Evolutionary conservation across 1,284 basidiomycete species (phyloP).

Genomic region (Tetrapyrgos nigripes): DNA sequence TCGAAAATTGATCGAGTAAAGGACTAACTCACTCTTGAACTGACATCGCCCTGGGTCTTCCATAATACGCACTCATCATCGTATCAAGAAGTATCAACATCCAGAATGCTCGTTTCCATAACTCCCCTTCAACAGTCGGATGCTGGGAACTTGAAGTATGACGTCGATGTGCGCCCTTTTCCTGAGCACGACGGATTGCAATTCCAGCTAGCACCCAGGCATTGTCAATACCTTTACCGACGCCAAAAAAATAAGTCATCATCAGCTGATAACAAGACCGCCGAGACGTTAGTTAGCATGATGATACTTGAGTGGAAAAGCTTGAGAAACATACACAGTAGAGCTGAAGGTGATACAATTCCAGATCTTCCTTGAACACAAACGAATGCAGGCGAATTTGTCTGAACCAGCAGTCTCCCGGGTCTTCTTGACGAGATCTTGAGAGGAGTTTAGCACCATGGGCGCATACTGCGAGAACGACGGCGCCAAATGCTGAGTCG

Average conservation of each 20-base stretch:
- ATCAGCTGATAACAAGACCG: slow-evolving; percentile 53
- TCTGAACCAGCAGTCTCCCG: slow-evolving; percentile 45
- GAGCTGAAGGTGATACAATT: slow-evolving; percentile 43
- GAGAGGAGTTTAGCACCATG: no score
- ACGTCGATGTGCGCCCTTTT: slow-evolving; percentile 75
- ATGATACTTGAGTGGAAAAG: slow-evolving; percentile 51
- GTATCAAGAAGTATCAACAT: slow-evolving; percentile 37
- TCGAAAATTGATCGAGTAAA: not conserved
- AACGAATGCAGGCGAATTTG: slow-evolving; percentile 65
- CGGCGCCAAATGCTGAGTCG: no score
- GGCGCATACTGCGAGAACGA: no score
- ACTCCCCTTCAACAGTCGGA: slow-evolving; percentile 49
- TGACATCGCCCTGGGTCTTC: slow-evolving; percentile 54
- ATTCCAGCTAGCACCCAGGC: slow-evolving; percentile 35
- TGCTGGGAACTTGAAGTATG: slow-evolving; percentile 51
- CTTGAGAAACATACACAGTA: no score
- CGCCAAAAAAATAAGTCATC: no score
- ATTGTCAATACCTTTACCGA: slow-evolving; percentile 53
- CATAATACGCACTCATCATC: slow-evolving; percentile 50
- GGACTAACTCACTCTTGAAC: slow-evolving; percentile 49
- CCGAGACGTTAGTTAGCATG: slow-evolving; percentile 60
- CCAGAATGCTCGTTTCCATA: no score
- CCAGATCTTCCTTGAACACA: slow-evolving; percentile 41
- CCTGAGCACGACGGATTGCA: slow-evolving; percentile 66
- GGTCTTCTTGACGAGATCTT: slow-evolving; percentile 39